Evolutionary conservation across 1,284 basidiomycete genomes (phyloP).

Genomic region (Ganoderma boninense): DNA sequence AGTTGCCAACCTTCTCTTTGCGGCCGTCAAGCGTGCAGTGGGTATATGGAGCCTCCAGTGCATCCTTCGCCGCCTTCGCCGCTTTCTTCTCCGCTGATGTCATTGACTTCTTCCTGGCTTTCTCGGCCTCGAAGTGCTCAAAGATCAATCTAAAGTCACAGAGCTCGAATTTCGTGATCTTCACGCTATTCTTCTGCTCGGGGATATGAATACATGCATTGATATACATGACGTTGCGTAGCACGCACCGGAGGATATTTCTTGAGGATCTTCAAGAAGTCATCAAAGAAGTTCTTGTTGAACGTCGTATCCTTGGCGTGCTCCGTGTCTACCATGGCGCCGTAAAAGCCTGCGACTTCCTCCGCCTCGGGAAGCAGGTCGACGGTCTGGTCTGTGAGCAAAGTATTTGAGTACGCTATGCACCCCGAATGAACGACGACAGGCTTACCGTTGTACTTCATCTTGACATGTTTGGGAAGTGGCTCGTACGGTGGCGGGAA

Average conservation of each 20-base stretch:
- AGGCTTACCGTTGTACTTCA: conserved; percentile 91
- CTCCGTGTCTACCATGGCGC: conserved; percentile 91
- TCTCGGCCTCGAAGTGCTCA: conserved; percentile 92
- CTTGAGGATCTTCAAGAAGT: conserved; percentile 84
- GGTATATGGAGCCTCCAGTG: conserved; percentile 86
- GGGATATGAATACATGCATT: conserved; percentile 15
- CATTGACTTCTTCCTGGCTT: conserved; percentile 92
- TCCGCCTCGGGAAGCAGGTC: conserved; percentile 88
- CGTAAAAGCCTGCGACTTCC: conserved; percentile 98
- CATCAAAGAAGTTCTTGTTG: conserved; percentile 96
- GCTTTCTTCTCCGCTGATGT: conserved; percentile 90
- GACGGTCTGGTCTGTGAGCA: conserved; percentile 73
- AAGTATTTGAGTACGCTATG: background rate
- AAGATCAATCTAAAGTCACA: conserved; percentile 98
- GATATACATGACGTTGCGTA: background rate
- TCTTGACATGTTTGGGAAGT: conserved; percentile 87
- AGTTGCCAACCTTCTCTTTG: conserved; percentile 98
- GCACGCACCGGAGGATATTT: conserved; percentile 86
- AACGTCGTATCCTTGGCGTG: conserved; percentile 92
- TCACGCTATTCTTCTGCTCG: conserved; percentile 70
- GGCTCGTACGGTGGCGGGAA: conserved; percentile 96
- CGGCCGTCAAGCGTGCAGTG: conserved; percentile 92
- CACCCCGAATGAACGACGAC: background rate
- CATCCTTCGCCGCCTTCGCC: conserved; percentile 86
- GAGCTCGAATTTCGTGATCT: conserved; percentile 80